Evolutionary conservation across 768 basidiomycete species (phyloP).

Genomic region (Xerocomellus chrysenteron): DNA sequence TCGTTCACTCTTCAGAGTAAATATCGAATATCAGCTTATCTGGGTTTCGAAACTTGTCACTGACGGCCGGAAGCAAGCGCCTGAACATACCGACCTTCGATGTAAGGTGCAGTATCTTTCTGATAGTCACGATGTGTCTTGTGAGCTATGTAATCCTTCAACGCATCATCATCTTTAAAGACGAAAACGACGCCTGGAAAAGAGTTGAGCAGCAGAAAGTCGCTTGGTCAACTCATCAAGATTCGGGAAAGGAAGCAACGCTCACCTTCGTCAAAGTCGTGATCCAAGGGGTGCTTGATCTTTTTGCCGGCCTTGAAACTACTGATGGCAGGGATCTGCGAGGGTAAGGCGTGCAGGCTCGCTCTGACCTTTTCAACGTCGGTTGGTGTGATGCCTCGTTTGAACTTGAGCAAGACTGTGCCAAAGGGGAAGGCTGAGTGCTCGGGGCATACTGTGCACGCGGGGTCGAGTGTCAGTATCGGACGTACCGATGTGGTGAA

Average conservation of each 20-base stretch:
- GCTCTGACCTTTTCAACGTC: conserved; percentile 5
- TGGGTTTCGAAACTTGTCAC: neutral
- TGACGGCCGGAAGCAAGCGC: neutral
- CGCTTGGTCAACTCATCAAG: neutral
- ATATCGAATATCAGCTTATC: conserved; percentile 27
- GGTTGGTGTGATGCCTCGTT: conserved; percentile 7
- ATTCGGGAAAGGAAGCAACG: neutral
- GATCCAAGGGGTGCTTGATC: conserved; percentile 20
- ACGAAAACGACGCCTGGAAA: conserved; percentile 22
- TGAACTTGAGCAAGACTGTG: conserved; percentile 27
- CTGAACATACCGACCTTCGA: conserved; percentile 18
- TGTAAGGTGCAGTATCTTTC: conserved; percentile 1
- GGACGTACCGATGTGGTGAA: conserved; percentile 26
- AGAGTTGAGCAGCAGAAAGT: neutral
- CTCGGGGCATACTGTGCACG: neutral
- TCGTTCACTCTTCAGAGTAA: conserved; percentile 9
- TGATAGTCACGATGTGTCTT: conserved; percentile 14
- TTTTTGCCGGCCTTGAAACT: conserved; percentile 10
- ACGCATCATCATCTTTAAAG: conserved; percentile 18
- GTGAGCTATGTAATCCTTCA: conserved; percentile 15
- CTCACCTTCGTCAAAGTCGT: conserved; percentile 25
- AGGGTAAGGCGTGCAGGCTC: conserved; percentile 8
- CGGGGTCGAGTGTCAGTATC: neutral
- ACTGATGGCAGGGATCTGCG: conserved; percentile 20
- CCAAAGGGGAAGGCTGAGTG: neutral